These are phyloP conservation scores for Heritiera fomes DNA, from an alignment of 345 rosid species.

Conservation along the genomic window DNA sequence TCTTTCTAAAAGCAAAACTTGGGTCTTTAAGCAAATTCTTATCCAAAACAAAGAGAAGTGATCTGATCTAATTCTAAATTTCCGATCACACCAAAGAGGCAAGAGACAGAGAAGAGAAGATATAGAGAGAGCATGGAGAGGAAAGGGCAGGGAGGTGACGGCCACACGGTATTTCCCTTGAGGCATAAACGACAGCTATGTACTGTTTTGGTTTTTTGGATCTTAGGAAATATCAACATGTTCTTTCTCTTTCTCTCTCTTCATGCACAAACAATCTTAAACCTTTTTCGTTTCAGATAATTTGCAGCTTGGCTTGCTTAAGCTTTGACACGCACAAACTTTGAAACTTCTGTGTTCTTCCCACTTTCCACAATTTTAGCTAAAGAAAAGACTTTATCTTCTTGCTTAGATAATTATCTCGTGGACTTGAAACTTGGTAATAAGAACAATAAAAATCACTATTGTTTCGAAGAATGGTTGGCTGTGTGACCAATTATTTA, in stretches of 20 bases:
- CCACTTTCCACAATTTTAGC: background rate
- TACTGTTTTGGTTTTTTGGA: slow-evolving; percentile 13
- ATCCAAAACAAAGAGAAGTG: slow-evolving; percentile 2
- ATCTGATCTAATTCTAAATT: slow-evolving; percentile 2
- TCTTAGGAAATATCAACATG: background rate
- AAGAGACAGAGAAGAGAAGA: background rate
- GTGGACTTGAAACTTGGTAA: background rate
- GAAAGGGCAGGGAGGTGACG: background rate
- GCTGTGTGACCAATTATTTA: background rate
- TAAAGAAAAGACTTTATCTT: background rate
- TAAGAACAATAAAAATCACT: background rate
- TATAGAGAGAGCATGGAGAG: background rate
- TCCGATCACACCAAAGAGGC: background rate
- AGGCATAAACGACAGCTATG: slow-evolving; percentile 6
- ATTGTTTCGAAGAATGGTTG: background rate
- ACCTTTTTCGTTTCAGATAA: background rate
- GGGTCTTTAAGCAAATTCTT: background rate
- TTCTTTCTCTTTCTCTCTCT: background rate
- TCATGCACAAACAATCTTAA: slow-evolving; percentile 9
- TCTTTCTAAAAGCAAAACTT: background rate
- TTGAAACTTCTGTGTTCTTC: background rate
- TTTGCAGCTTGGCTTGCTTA: slow-evolving; percentile 6
- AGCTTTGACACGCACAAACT: slow-evolving; percentile 4
- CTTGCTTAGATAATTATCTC: background rate
- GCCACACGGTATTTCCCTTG: slow-evolving; percentile 11